Conservation (phyloP, 2,329 filamentous ascomycete genomes). For the Leptographium lundbergii region DNA sequence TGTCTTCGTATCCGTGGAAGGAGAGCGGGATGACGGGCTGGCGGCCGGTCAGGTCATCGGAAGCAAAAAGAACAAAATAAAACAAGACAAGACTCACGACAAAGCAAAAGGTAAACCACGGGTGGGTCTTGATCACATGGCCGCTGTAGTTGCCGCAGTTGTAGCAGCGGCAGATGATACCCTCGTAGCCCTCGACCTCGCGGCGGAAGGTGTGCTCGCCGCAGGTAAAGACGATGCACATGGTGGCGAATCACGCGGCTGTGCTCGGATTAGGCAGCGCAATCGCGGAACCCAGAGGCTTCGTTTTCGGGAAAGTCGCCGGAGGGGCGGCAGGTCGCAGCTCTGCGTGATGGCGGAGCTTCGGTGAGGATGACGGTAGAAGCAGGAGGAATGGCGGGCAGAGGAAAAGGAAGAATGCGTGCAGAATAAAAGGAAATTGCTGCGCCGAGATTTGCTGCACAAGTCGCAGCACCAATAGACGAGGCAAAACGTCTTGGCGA, state of each 20-base stretch:
- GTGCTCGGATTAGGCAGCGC: no score
- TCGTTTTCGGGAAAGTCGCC: no score
- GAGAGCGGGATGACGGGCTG: conserved; percentile 62
- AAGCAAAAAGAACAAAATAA: neutral
- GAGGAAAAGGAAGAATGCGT: neutral
- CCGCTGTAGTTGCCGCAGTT: conserved; percentile 55
- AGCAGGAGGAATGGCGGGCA: neutral
- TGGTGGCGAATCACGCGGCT: conserved; percentile 15
- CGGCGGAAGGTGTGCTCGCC: conserved; percentile 50
- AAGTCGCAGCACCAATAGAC: neutral
- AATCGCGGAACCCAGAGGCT: no score
- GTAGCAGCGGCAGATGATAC: conserved; percentile 48
- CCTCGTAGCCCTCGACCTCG: conserved; percentile 48
- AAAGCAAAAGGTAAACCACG: conserved; percentile 74
- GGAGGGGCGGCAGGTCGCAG: neutral
- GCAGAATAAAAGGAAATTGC: no score
- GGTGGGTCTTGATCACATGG: conserved; percentile 48
- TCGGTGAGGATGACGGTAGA: neutral
- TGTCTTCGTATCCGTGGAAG: conserved; percentile 52
- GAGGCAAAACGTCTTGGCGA: neutral
- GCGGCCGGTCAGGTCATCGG: conserved; percentile 8
- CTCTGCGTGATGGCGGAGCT: no score
- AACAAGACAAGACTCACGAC: conserved; percentile 32
- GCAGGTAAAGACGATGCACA: conserved; percentile 52
- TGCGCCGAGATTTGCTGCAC: neutral